Conservation (phyloP, 495 filamentous ascomycete genomes). For the Achaetomiella virescens region DNA sequence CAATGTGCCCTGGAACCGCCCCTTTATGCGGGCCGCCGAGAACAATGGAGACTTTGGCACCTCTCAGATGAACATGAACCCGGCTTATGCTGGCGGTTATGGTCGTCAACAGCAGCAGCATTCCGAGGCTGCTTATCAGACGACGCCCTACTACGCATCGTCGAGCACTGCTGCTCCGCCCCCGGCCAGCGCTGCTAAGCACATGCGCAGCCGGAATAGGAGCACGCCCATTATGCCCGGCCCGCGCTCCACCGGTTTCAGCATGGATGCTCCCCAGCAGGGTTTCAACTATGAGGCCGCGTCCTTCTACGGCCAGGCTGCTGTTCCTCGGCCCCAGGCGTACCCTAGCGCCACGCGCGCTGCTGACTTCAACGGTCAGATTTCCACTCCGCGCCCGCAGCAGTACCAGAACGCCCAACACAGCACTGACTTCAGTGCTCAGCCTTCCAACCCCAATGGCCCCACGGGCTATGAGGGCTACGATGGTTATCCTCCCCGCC, state of each 20-base stretch:
- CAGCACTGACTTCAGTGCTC: background rate
- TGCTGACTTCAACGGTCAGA: too few species aligned
- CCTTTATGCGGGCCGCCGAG: too few species aligned
- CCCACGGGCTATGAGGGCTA: background rate
- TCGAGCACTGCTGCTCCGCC: background rate
- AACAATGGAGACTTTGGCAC: too few species aligned
- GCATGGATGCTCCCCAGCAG: background rate
- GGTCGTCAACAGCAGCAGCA: background rate
- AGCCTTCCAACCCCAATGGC: background rate
- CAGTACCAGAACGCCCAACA: background rate
- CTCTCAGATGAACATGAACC: too few species aligned
- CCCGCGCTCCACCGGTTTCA: background rate
- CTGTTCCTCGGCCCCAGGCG: too few species aligned
- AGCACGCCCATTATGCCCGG: constrained; percentile 27
- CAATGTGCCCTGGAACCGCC: too few species aligned
- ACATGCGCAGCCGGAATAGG: constrained; percentile 33
- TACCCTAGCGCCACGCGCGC: too few species aligned
- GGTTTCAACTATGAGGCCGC: too few species aligned
- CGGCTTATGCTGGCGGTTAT: background rate
- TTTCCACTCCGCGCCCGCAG: background rate
- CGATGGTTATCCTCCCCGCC: background rate
- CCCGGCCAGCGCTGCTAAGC: constrained; percentile 18
- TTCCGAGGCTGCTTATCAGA: background rate
- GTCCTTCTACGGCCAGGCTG: too few species aligned
- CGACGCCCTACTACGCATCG: background rate